Conservation (phyloP, 305 asterid species). For the Fraxinus dipetala region DNA sequence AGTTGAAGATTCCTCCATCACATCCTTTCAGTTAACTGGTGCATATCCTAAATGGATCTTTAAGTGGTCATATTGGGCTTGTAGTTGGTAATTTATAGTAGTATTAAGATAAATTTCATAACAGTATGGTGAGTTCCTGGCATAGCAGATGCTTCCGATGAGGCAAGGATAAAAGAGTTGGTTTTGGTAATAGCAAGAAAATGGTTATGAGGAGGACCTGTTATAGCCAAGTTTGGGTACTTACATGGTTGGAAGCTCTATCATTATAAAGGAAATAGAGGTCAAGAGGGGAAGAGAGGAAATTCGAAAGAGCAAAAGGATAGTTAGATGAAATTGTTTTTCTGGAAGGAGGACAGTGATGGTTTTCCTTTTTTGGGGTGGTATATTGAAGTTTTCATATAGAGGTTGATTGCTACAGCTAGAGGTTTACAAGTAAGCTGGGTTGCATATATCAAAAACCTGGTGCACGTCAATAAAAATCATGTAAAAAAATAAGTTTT, state of each 20-base stretch:
- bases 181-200: background rate
- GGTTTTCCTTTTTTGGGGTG: background rate
- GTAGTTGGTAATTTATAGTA: background rate
- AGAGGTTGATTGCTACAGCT: background rate
- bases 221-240: background rate
- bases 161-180: background rate
- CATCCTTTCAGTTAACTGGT: background rate
- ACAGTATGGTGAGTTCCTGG: background rate
- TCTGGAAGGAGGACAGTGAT: background rate
- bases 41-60: background rate
- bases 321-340: background rate
- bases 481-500: background rate
- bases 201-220: background rate
- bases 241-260: background rate
- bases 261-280: background rate
- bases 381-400: background rate
- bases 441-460: background rate
- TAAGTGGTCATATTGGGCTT: background rate
- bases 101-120: background rate
- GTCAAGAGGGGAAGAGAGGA: slow-evolving; percentile 4
- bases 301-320: background rate
- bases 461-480: background rate
- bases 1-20: background rate
- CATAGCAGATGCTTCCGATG: background rate
- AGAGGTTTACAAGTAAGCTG: background rate